These are phyloP conservation scores for Termitomyces sp. DNA, from an alignment of 768 basidiomycete genomes.

Conservation along the genomic window DNA sequence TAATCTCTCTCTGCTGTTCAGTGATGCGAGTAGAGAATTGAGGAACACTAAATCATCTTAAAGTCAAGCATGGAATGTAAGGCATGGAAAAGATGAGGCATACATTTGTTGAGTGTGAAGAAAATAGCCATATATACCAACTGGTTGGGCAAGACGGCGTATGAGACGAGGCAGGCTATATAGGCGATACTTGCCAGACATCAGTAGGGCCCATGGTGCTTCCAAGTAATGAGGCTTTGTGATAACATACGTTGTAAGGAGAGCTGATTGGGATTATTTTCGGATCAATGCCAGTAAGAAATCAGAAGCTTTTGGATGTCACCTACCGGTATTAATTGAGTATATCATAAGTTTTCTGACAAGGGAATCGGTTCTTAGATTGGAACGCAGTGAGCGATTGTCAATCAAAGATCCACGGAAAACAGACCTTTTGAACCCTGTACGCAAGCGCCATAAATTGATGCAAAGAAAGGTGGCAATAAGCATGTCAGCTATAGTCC, in stretches of 20 bases:
- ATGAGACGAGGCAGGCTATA: constrained; percentile 10
- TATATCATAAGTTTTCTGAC: constrained; percentile 8
- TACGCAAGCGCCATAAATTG: not conserved
- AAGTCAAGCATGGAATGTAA: not conserved
- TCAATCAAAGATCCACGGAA: too few relatives aligned
- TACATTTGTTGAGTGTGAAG: constrained; percentile 15
- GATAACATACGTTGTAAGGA: constrained; percentile 9
- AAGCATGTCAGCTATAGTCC: constrained; percentile 8
- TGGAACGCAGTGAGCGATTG: not conserved
- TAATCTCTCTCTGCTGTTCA: constrained; percentile 16
- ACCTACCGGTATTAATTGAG: constrained; percentile 9
- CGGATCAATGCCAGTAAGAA: not conserved
- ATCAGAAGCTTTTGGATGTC: not conserved
- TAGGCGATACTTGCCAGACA: not conserved
- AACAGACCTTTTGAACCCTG: constrained; percentile 6
- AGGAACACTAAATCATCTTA: constrained; percentile 9
- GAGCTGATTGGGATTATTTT: not conserved
- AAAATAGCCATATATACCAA: constrained; percentile 17
- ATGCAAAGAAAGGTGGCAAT: constrained; percentile 10
- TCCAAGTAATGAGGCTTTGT: not conserved
- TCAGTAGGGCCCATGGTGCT: not conserved
- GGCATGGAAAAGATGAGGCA: not conserved
- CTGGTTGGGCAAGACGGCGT: constrained; percentile 12
- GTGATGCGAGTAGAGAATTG: constrained; percentile 15
- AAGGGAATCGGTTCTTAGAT: constrained; percentile 1